Evolutionary conservation across 2,329 filamentous ascomycete species (phyloP), one percentile per base, ranked within the genome.

Genomic region (Colletotrichum tropicale): DNA sequence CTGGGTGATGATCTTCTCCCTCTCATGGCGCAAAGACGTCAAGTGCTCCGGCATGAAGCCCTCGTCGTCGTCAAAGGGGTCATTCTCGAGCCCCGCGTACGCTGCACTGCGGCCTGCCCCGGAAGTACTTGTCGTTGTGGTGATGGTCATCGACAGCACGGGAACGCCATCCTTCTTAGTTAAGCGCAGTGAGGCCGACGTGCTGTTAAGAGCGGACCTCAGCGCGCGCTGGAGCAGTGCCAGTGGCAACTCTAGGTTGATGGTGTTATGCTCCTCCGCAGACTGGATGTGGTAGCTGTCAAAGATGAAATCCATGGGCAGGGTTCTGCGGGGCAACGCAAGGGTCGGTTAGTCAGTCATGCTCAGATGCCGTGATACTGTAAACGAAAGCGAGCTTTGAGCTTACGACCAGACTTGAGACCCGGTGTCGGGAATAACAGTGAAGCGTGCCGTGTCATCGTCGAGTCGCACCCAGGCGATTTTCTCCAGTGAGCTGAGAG

Each of bases 201-300:
- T 92, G 80, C 95, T 95, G 82, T 95, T 93, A 69, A 94, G 88
- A 60, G 96, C 96, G 43, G 96, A 98, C 81, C 94, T 95, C 74
- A 99, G 92, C n/a, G 97, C 97, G 75, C 96, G 94, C 81, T 97
- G 95, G 26, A 99, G 92, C 3, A 95, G 93, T 16, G 92, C 91
- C n/a, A 98, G 92, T 30, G 97, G 96, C 2, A 99, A 91, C 86
- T 99, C 97, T 78, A 99, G 93, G 85, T 99, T 98, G 86, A 99
- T 98, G 69, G 96, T 95, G 85, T 98, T 98, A 84, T 92, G 89
- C 52, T 88, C 88, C 64, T 96, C 94, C 66, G 94, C 94, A 66
- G 96, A 98, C 83, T 98, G 94, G 79, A 98, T 93, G 70, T 92
- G 91, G 87, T 98, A 98, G 78, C 89, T 88, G 82, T 96, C 91